These are phyloP conservation scores for Schizosaccharomyces lindneri DNA, from an alignment of 805 yeast species.

Conservation along the genomic window DNA sequence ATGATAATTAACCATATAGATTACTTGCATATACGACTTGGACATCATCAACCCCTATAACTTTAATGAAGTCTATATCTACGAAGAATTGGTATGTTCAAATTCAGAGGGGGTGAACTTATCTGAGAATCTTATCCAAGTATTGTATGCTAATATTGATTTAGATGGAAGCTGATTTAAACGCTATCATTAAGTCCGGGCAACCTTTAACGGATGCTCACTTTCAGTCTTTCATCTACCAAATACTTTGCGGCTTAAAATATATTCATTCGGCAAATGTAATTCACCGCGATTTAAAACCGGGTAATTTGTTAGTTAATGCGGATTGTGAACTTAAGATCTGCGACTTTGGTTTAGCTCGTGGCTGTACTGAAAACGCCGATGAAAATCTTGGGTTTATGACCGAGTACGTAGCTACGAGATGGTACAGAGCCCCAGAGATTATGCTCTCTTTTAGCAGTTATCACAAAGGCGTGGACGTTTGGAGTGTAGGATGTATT, in stretches of 20 bases:
- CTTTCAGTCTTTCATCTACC: constrained; percentile 73
- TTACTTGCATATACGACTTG: constrained; percentile 80
- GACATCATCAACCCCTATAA: constrained; percentile 42
- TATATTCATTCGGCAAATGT: constrained; percentile 84
- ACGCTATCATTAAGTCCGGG: constrained; percentile 81
- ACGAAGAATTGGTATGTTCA: constrained; percentile 23
- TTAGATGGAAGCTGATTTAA: constrained; percentile 96
- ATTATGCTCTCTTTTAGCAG: constrained; percentile 84
- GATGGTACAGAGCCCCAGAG: constrained; percentile 97
- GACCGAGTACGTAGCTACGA: constrained; percentile 93
- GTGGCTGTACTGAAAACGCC: constrained; percentile 65
- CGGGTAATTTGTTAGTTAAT: constrained; percentile 75
- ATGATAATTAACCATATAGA: constrained; percentile 12
- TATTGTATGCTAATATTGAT: background rate
- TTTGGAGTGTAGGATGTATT: constrained; percentile 96
- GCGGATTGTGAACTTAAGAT: constrained; percentile 92
- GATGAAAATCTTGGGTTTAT: constrained; percentile 76
- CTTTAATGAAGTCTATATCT: constrained; percentile 76
- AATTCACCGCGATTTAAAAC: constrained; percentile 80
- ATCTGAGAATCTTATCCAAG: background rate
- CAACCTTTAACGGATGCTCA: constrained; percentile 88
- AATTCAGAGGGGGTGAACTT: no score
- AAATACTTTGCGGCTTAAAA: constrained; percentile 68
- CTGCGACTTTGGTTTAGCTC: constrained; percentile 88
- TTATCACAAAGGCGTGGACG: constrained; percentile 78